Evolutionary conservation across 768 basidiomycete genomes (phyloP).

Genomic region (Suillus fuscotomentosus): DNA sequence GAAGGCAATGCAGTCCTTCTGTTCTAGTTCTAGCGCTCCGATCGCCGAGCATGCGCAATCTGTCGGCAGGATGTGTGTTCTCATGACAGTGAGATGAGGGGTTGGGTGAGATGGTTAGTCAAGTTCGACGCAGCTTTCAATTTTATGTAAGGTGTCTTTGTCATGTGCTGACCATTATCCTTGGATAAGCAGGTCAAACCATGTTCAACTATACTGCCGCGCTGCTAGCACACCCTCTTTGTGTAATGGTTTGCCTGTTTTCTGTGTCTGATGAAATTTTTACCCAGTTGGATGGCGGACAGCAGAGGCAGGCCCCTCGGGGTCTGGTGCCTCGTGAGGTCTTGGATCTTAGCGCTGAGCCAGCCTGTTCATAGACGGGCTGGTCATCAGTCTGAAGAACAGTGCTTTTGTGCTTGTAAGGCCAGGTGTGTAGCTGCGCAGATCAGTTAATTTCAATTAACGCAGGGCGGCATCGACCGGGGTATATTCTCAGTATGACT

Average conservation of each 20-base stretch:
- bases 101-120: not conserved
- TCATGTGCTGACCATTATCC: constrained; percentile 1
- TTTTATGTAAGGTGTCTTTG: constrained; percentile 7
- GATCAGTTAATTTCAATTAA: not conserved
- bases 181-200: not conserved
- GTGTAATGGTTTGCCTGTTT: not conserved
- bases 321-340: not conserved
- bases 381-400: not conserved
- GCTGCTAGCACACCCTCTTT: not conserved
- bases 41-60: not conserved
- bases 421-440: not conserved
- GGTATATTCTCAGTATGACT: not conserved
- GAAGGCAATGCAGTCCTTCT: not conserved
- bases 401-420: not conserved
- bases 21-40: not conserved
- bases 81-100: not conserved
- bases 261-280: not conserved
- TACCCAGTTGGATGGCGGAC: not conserved
- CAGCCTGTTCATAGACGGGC: not conserved
- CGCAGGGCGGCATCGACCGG: not conserved
- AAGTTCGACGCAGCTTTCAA: not conserved
- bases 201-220: not conserved
- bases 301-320: not conserved
- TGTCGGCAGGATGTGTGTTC: not conserved
- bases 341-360: not conserved